Percentiles rank a stretch among this genome's conserved stretches.
These are phyloP conservation scores for Scleromitrula shiraiana DNA, from an alignment of 2,329 filamentous ascomycete genomes.

Conservation along the genomic window DNA sequence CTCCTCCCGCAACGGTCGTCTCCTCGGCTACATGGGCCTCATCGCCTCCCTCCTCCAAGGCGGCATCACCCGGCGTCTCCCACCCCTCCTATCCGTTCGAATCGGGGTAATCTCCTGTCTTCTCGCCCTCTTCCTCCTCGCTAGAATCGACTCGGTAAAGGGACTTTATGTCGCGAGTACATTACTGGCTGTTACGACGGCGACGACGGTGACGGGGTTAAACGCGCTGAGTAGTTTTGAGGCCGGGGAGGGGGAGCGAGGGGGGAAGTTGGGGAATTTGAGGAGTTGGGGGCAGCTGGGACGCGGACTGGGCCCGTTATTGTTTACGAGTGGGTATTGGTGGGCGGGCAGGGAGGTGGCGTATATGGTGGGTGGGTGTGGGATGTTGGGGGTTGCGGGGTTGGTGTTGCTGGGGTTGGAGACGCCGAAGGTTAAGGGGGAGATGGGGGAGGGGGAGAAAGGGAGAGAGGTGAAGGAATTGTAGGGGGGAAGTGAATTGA, in stretches of 20 bases:
- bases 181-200: conserved; percentile 79
- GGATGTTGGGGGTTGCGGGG: conserved; percentile 66
- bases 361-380: conserved; percentile 71
- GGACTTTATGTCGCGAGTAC: conserved; percentile 77
- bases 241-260: conserved; percentile 69
- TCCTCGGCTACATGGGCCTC: conserved; percentile 86
- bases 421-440: conserved; percentile 21
- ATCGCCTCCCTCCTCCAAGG: conserved; percentile 90
- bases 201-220: conserved; percentile 87
- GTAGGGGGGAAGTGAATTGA: conserved; percentile 4
- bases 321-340: conserved; percentile 97
- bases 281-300: conserved; percentile 80
- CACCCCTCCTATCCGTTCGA: conserved; percentile 72
- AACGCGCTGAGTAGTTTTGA: conserved; percentile 92
- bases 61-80: conserved; percentile 76
- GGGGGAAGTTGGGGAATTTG: conserved; percentile 77
- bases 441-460: conserved; percentile 23
- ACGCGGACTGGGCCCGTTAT: conserved; percentile 73
- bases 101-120: conserved; percentile 72
- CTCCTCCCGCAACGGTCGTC: conserved; percentile 69
- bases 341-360: conserved; percentile 88
- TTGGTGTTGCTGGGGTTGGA: conserved; percentile 66
- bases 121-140: conserved; percentile 71
- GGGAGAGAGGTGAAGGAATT: conserved; percentile 19
- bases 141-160: conserved; percentile 56